Conservation (phyloP, 225 moss, liverwort and hornwort species). For the Bryoerythrophyllum caledonicum region DNA sequence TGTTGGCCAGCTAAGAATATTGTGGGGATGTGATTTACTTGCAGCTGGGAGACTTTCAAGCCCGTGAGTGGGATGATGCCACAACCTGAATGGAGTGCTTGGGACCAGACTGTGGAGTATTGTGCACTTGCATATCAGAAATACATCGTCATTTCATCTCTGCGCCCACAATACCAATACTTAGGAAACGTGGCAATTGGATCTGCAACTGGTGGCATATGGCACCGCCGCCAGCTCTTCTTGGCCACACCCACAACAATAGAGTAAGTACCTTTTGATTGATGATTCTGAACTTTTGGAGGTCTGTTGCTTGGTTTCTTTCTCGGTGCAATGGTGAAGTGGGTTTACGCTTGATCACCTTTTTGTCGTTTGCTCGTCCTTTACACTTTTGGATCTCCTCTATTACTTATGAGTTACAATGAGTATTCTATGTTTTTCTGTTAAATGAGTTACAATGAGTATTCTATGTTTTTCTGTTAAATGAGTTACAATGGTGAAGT, state of each 20-base stretch:
- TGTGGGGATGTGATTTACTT: conserved; percentile 26
- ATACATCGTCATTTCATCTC: conserved; percentile 82
- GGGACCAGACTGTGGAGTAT: conserved; percentile 98
- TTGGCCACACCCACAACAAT: conserved; percentile 94
- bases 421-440: too few relatives aligned
- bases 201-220: conserved; percentile 94
- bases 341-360: conserved; percentile 16
- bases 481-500: too few relatives aligned
- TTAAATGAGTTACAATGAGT: too few relatives aligned
- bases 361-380: not conserved
- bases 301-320: conserved; percentile 3
- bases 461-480: too few relatives aligned
- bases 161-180: conserved; percentile 93
- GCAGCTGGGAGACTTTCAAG: conserved; percentile 95
- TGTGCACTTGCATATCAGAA: conserved; percentile 94
- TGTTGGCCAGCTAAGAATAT: conserved; percentile 9
- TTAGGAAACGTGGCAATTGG: conserved; percentile 95
- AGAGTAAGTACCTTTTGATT: conserved; percentile 60
- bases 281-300: not conserved
- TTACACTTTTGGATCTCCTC: not conserved
- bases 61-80: conserved; percentile 94
- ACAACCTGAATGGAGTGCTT: conserved; percentile 97
- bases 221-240: conserved; percentile 98
- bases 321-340: conserved; percentile 12
- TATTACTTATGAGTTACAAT: too few relatives aligned